Evolutionary conservation across 2,329 filamentous ascomycete species (phyloP).

Genomic region (Xylariaceae sp.): DNA sequence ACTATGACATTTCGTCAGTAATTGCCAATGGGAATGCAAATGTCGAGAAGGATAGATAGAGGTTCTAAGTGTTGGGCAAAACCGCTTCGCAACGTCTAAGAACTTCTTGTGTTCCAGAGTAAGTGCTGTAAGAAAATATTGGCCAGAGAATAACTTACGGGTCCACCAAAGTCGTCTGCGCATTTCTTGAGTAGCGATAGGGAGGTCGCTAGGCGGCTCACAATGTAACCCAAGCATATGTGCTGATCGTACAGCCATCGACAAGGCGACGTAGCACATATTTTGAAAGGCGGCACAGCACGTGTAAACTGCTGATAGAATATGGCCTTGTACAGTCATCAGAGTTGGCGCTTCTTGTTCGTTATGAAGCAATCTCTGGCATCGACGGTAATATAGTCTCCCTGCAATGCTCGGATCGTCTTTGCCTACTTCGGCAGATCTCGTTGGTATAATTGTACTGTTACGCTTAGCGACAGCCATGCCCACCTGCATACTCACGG

Average conservation of each 20-base stretch:
- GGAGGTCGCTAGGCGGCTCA: slow-evolving; percentile 43
- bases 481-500: slow-evolving; percentile 50
- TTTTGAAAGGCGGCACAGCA: slow-evolving; percentile 48
- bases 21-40: too few relatives aligned
- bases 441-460: slow-evolving; percentile 6
- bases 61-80: too few relatives aligned
- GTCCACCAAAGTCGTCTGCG: slow-evolving; percentile 53
- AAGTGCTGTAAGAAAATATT: too few relatives aligned
- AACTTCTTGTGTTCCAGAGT: too few relatives aligned
- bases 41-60: too few relatives aligned
- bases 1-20: slow-evolving; percentile 21
- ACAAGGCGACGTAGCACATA: slow-evolving; percentile 41
- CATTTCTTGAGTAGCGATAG: slow-evolving; percentile 18
- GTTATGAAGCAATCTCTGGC: slow-evolving; percentile 41
- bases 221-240: slow-evolving; percentile 48
- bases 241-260: slow-evolving; percentile 42
- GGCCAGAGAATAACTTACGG: neutral
- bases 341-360: slow-evolving; percentile 48
- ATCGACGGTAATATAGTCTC: slow-evolving; percentile 45
- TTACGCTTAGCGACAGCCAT: slow-evolving; percentile 28
- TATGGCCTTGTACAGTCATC: slow-evolving; percentile 46
- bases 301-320: slow-evolving; percentile 45
- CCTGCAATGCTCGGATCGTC: slow-evolving; percentile 43
- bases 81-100: too few relatives aligned
- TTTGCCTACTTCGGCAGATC: slow-evolving; percentile 15